phyloP scores from a whole-genome alignment of 805 yeast species.

The Lipomyces chichibuensis region DNA sequence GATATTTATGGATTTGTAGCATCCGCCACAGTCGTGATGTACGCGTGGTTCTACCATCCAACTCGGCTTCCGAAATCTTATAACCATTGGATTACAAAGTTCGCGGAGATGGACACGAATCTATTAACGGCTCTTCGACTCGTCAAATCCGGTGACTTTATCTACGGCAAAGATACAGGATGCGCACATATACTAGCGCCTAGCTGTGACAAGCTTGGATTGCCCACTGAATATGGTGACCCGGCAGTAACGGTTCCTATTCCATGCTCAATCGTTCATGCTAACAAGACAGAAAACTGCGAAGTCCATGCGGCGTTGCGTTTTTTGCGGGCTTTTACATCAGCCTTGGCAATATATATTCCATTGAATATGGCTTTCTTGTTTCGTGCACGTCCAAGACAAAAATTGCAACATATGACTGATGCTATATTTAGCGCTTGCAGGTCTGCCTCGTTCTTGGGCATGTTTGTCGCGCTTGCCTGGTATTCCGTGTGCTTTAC shows the following conservation, averaged over 20 bases:
- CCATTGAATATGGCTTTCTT: conserved; percentile 49
- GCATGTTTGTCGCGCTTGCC: conserved; percentile 48
- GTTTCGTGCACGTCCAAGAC: conserved; percentile 31
- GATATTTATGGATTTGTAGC: conserved; percentile 21
- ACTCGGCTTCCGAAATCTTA: conserved; percentile 51
- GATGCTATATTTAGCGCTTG: conserved; percentile 40
- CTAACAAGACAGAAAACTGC: conserved; percentile 48
- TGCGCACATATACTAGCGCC: conserved; percentile 43
- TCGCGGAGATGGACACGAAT: conserved; percentile 53
- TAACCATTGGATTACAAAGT: conserved; percentile 53
- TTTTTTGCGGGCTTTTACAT: conserved; percentile 49
- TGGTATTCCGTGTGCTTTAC: conserved; percentile 56
- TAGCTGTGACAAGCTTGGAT: conserved; percentile 45
- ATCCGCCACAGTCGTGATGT: conserved; percentile 40
- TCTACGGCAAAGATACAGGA: conserved; percentile 46
- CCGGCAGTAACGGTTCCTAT: conserved; percentile 38
- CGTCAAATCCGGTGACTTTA: conserved; percentile 43
- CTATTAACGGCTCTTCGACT: conserved; percentile 44
- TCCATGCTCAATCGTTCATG: conserved; percentile 51
- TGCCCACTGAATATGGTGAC: conserved; percentile 45
- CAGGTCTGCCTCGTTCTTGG: conserved; percentile 52
- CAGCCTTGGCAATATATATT: conserved; percentile 50
- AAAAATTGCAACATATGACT: conserved; percentile 25
- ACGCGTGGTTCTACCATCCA: conserved; percentile 46
- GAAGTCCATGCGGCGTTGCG: conserved; percentile 55